Conservation (phyloP, 129 eudicot genomes). For the Artemisia argyi region DNA sequence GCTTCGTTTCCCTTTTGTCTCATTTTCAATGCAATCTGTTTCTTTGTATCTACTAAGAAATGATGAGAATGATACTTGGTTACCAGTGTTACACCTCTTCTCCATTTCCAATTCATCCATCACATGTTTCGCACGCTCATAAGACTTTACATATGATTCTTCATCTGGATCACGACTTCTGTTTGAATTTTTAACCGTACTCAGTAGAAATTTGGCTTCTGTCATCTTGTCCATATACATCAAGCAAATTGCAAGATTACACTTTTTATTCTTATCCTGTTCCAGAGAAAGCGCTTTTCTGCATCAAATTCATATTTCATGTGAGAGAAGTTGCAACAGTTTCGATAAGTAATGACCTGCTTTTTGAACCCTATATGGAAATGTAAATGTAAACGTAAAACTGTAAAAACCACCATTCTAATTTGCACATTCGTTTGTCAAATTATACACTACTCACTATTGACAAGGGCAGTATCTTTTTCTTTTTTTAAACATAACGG, state of each 20-base stretch:
- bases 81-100: constrained; percentile 14
- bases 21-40: constrained; percentile 12
- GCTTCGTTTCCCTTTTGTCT: constrained; percentile 3
- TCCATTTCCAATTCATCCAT: constrained; percentile 59
- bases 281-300: constrained; percentile 83
- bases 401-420: no score
- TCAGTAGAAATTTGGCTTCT: constrained; percentile 76
- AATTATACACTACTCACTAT: no score
- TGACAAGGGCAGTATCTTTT: not conserved
- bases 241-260: constrained; percentile 85
- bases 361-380: no score
- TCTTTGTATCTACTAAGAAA: constrained; percentile 34
- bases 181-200: constrained; percentile 38
- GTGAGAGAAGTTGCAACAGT: not conserved
- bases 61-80: constrained; percentile 35
- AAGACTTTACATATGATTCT: constrained; percentile 67
- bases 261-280: constrained; percentile 81
- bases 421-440: no score
- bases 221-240: constrained; percentile 66
- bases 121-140: constrained; percentile 68
- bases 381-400: no score
- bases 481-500: not conserved
- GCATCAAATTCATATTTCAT: constrained; percentile 17
- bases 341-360: no score
- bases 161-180: constrained; percentile 44